A percentile compares a stretch with the other conserved stretches of the same genome.
Conservation (phyloP, 345 rosid species). For the Fremontodendron californicum region DNA sequence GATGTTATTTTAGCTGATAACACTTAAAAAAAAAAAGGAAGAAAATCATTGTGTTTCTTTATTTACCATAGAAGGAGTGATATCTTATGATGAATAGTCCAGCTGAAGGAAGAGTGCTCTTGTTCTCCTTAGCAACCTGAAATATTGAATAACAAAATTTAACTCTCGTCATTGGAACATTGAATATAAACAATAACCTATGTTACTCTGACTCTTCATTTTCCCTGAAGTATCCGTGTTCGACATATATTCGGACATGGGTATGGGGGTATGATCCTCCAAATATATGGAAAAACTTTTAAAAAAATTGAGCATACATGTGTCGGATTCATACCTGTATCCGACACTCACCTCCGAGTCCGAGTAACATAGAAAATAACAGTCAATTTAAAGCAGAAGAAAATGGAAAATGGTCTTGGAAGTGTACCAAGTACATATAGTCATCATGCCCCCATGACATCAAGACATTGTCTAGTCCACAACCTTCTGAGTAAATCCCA, state of each 20-base stretch:
- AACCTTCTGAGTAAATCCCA: slow-evolving; percentile 50
- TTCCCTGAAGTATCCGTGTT: too few species aligned
- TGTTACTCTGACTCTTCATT: too few species aligned
- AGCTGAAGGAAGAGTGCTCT: slow-evolving; percentile 51
- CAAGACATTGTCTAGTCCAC: slow-evolving; percentile 48
- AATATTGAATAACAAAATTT: neutral
- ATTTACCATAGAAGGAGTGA: slow-evolving; percentile 55
- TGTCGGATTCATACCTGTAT: too few species aligned
- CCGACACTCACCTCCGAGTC: too few species aligned
- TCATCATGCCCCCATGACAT: slow-evolving; percentile 73
- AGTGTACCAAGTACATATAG: slow-evolving; percentile 56
- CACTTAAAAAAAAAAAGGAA: neutral
- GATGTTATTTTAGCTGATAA: neutral
- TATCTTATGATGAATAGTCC: slow-evolving; percentile 58
- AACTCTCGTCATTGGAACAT: neutral
- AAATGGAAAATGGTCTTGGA: neutral
- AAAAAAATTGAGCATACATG: too few species aligned
- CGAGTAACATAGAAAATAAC: neutral
- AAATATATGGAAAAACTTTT: too few species aligned
- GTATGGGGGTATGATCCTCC: too few species aligned
- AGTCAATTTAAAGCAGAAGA: neutral
- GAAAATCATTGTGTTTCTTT: neutral
- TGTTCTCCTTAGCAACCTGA: slow-evolving; percentile 55
- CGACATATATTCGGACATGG: too few species aligned
- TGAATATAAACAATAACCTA: neutral